Conservation (phyloP, 2,329 filamentous ascomycete genomes). For the Ceratocystis smalleyi region DNA sequence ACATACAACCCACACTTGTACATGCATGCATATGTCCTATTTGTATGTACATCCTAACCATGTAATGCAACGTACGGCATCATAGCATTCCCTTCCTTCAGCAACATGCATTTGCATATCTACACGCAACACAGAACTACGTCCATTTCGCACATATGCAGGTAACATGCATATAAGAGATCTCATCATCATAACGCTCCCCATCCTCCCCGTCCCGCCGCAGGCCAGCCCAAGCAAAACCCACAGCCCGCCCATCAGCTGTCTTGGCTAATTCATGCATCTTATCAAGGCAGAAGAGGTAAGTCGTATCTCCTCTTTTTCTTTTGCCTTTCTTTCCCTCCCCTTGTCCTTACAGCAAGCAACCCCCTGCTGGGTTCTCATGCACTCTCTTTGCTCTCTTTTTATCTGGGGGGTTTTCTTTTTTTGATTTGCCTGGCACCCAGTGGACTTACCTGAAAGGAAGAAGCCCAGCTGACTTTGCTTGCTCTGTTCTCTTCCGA, state of each 20-base stretch:
- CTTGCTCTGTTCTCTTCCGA: not conserved
- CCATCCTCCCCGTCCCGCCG: not conserved
- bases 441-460: not conserved
- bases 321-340: not conserved
- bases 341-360: not conserved
- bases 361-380: not conserved
- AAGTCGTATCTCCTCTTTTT: not conserved
- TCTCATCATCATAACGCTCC: not conserved
- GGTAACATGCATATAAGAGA: conserved; percentile 2
- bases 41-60: not conserved
- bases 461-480: not conserved
- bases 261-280: conserved; percentile 3
- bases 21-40: not conserved
- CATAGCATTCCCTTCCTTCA: not conserved
- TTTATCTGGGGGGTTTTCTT: not conserved
- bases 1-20: not conserved
- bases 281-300: not conserved
- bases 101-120: not conserved
- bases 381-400: not conserved
- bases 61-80: not conserved
- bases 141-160: not conserved
- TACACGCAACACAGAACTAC: not conserved
- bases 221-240: not conserved
- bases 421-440: not conserved
- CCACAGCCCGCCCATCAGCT: conserved; percentile 1